Base-by-base conservation (phyloP, 257 asterid species). In the Ilex asprella region DNA sequence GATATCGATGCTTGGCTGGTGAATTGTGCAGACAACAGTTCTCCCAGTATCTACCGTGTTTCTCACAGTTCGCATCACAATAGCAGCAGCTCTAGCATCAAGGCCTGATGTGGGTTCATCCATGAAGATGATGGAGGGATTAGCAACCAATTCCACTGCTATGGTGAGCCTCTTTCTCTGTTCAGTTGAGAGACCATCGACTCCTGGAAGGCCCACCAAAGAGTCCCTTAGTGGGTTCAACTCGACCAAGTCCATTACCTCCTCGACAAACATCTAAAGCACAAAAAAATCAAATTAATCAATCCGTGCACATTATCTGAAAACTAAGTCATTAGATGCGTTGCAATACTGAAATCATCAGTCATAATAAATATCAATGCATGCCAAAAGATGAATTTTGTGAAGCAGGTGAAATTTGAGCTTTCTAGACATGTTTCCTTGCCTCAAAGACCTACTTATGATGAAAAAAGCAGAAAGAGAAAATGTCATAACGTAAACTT, bases 21-120 rank as follows among this genome's bases (percentile, higher is more conserved):
- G 97, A 64, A 89, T 89, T 5, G 97, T 89, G 78, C 97, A 89
- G 56, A 89, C 95, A 27, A 89, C 94, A 7, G 95, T 86, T 60
- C 95, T 76, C 14, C 97, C 97, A 0, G 97, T 89, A 58, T 86
- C 97, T 1, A 89, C 97, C 0, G 97, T 89, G 80, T 89, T 89
- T 16, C 97, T 81, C 14, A 89, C 95, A 6, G 95, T 66, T 29
- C 95, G 72, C 97, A 86, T 89, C 70, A 89, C 94, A 46, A 89
- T 86, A 7, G 97, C 97, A 32, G 97, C 97, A 58, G 97, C 95
- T 72, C 95, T 75, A 58, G 97, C 97, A 73, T 89, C 97, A 30
- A 89, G 95, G 0, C 95, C 89, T 16, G 97, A 84, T 31, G 97
- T 89, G 12, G 95, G 97, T 55, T 89, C 97, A 59, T 89, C 97